Conservation (phyloP, 2,329 filamentous ascomycete species). For the Trichoderma guizhouense region DNA sequence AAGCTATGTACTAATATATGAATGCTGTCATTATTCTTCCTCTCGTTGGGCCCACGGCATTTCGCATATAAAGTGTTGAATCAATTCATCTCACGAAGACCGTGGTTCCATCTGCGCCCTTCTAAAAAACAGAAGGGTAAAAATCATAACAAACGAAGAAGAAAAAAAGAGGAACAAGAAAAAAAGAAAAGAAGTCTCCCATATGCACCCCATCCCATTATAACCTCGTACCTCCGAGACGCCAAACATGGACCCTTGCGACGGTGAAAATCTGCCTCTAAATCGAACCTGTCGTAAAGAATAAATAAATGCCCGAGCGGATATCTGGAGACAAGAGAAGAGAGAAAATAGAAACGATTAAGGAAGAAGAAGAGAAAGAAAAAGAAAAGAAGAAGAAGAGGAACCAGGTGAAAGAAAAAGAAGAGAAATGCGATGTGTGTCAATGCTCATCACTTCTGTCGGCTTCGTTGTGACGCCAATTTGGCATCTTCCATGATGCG, state of each 20-base stretch:
- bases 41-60: background rate
- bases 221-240: background rate
- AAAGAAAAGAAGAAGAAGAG: background rate
- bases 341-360: background rate
- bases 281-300: background rate
- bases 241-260: background rate
- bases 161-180: background rate
- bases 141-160: background rate
- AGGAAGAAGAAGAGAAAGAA: background rate
- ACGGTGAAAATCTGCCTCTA: background rate
- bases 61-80: background rate
- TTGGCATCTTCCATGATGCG: conserved; percentile 1
- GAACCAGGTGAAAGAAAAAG: background rate
- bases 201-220: background rate
- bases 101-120: background rate
- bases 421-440: background rate
- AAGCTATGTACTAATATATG: background rate
- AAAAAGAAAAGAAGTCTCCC: background rate
- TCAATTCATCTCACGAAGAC: background rate
- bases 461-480: background rate
- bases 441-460: background rate
- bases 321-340: background rate
- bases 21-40: background rate
- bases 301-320: background rate
- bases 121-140: background rate